Evolutionary conservation across 805 yeast genomes (phyloP), one percentile per base, ranked within the genome.

Genomic region (Candida loeiensis): DNA sequence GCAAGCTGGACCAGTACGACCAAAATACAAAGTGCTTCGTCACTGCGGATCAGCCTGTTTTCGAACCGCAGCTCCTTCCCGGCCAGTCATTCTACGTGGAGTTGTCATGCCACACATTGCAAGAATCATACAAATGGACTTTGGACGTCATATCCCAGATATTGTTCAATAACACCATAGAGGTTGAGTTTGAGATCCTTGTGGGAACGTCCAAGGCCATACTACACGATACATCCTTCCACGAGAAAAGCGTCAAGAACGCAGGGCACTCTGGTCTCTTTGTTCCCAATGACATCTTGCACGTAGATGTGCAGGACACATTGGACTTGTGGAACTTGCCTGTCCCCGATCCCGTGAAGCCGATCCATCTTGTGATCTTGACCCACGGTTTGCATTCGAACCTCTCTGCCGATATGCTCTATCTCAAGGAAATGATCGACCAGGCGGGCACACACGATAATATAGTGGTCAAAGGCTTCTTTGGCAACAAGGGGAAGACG

Each of bases 341-440:
- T 0, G 43, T 64, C 0, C 76, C 73, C 2, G 42, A 53, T 41
- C 41, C 63, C 8, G 64, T 71, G 0, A 59, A 63, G 42, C 93
- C 95, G 0, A 76, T 82, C 11, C 99, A 93, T 66, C 65, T 93
- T 41, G 93, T 91, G 2, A 70, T 93, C 3, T 50, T 90, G 9
- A 88, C 96, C 0, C 99, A 93, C 59, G 99, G 99, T 0, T 73
- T 93, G 18, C 95, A 88, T 54, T 86, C 97, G 1, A 93, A 90
- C 53, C 76, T 82, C 4, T 82, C 93, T 1, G 88, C 95, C 8
- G 99, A 93, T 59, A 79, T 93, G 95, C 71, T 86, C 14, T 90
- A 82, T 52, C 53, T 91, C 41, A 89, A 89, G 49, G 98, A 93
- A 53, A 74, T 73, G 50, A 77, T 93, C 12, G 93, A 86, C 47